Base-by-base conservation (phyloP, 164 flowering plant genomes). In the Dillenia suffruticosa region DNA sequence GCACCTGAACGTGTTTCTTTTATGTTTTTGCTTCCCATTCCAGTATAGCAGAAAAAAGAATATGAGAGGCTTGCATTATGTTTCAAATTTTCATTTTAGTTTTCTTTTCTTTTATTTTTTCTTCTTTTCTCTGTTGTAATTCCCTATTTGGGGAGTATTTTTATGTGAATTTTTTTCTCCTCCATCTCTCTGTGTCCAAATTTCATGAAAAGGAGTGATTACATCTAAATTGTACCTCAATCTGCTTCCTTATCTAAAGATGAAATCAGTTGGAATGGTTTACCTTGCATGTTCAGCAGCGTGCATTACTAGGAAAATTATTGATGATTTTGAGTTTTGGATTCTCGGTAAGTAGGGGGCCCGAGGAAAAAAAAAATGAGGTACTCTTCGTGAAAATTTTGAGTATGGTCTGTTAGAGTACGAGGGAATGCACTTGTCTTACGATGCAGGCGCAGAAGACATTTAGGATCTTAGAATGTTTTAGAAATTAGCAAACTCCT, bases 141-240 rank as follows among this genome's bases (percentile, higher is more conserved):
- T 68, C 51, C 54, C 59, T 56, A 40, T 4, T 62, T 56, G 58
- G 59, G 59, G 58, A 59, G 40, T 64, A 46, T 63, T 61, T 61
- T 77, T 72, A 75, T 74, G 72, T 70, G 70, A 75, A 70, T 67
- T 66, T 62, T 62, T 64, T 58, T 62, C 16, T 44, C n/a, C 17
- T 12, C 26, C 56, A 8, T 57, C 53, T 52, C 17, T 63, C 49
- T 60, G 52, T 49, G 32, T 59, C 60, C 55, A 52, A 66, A 61
- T 49, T 63, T 73, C 54, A 56, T 63, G 62, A 54, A 71, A 63
- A 64, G 71, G 73, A 70, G 67, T 72, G 72, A 15, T 62, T 24
- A 61, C 59, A 46, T 67, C 46, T 59, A 17, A 67, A 62, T 56
- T 77, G 72, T 74, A 63, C 44, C 47, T 56, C 53, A 49, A 58